phyloP scores from a whole-genome alignment of 441 rosid species.

The Populus hybrid region DNA sequence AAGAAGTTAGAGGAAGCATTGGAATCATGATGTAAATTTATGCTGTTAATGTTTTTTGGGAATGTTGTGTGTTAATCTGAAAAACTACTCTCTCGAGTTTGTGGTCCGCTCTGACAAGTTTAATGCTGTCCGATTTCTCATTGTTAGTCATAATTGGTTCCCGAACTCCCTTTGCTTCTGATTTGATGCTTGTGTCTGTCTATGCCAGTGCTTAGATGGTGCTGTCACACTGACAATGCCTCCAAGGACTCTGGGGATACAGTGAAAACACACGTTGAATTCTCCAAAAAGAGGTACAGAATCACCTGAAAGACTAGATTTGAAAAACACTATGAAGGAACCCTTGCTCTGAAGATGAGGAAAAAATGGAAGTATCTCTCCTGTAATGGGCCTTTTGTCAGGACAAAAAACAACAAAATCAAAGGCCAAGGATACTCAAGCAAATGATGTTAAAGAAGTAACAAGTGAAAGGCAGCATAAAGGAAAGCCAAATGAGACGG shows the following conservation, averaged over 20 bases:
- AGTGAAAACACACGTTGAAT: not conserved
- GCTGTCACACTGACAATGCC: constrained; percentile 35
- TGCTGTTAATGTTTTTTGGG: not conserved
- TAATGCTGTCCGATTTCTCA: not conserved
- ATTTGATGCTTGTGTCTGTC: constrained; percentile 7
- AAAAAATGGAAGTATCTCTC: too few relatives aligned
- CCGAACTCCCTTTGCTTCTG: constrained; percentile 8
- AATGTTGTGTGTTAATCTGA: not conserved
- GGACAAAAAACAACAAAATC: too few relatives aligned
- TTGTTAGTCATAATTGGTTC: not conserved
- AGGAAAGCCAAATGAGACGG: constrained; percentile 51
- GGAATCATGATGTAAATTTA: not conserved
- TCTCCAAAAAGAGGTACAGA: too few relatives aligned
- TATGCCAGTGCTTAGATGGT: constrained; percentile 48
- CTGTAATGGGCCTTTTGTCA: too few relatives aligned
- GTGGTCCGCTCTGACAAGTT: too few relatives aligned
- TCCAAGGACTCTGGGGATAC: constrained; percentile 47
- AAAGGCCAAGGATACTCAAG: too few relatives aligned
- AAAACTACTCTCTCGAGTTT: not conserved
- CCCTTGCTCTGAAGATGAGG: too few relatives aligned
- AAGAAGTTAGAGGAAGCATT: not conserved
- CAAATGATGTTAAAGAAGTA: not conserved
- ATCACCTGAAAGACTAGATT: too few relatives aligned
- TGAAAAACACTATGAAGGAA: too few relatives aligned
- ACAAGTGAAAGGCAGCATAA: constrained; percentile 48